Conservation (phyloP, 306 rosid species). For the Erythrophleum fordii region DNA sequence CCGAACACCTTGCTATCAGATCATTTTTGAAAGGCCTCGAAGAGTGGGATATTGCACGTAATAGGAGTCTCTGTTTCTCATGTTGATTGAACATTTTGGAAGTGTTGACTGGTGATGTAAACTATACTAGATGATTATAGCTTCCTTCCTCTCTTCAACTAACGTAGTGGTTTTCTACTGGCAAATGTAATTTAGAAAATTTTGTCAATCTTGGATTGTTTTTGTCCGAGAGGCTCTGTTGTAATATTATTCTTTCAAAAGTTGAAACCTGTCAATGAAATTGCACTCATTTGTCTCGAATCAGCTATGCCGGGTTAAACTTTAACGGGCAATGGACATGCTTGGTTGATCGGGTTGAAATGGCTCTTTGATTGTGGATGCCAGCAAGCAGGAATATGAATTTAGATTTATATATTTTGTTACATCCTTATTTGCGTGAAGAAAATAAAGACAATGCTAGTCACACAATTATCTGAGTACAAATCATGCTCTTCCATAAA, state of each 20-base stretch:
- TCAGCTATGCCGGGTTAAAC: background rate
- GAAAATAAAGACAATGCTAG: too few species aligned
- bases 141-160: slow-evolving; percentile 30
- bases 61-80: slow-evolving; percentile 55
- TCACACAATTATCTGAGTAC: too few species aligned
- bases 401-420: too few species aligned
- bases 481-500: background rate
- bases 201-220: slow-evolving; percentile 38
- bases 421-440: too few species aligned
- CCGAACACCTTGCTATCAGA: slow-evolving; percentile 86
- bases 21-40: slow-evolving; percentile 82
- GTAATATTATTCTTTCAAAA: slow-evolving; percentile 50
- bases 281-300: background rate
- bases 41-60: slow-evolving; percentile 63
- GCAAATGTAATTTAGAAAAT: slow-evolving; percentile 41
- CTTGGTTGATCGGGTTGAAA: background rate
- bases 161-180: slow-evolving; percentile 27
- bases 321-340: background rate
- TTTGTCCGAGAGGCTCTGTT: slow-evolving; percentile 30
- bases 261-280: slow-evolving; percentile 5
- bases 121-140: slow-evolving; percentile 15
- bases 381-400: too few species aligned
- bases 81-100: slow-evolving; percentile 50
- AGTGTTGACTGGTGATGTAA: slow-evolving; percentile 33
- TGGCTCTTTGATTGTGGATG: too few species aligned